Base-by-base conservation (phyloP, 2,329 filamentous ascomycete genomes). In the Stromatinia cepivora region DNA sequence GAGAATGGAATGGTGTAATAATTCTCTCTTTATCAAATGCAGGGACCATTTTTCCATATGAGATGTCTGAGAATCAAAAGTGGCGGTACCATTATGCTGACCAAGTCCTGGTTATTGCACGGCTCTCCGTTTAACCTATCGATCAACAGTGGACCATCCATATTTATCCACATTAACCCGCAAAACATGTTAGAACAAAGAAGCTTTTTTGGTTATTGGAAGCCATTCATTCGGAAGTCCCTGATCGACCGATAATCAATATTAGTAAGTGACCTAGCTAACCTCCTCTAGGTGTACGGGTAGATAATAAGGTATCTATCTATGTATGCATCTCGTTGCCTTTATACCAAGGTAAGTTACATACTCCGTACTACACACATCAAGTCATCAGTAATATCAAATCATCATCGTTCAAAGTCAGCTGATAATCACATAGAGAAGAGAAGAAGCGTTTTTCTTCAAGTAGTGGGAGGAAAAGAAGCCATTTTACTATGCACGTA, bases 21-120 rank as follows among this genome's bases (percentile, higher is more conserved):
- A 36, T 22, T 13, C 36, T 50, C 31, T 36, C 31, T 17, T 36
- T 48, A 9, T 8, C 42, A n/a, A 46, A 50, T 50, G 45, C 45
- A 50, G 22, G 31, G 28, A n/a, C 22, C 22, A n/a, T 36, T 50
- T 25, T 62, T 62, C 20, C 45, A 34, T 1, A 15, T n/a, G n/a
- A n/a, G n/a, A n/a, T 36, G 42, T n/a, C 57, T 22, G 6, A 28
- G 57, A 20, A 31, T 36, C 1, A 20, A 31, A 17, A 39, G 46
- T 63, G 46, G 59, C 25, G 59, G 20, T 8, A 36, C n/a, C 45
- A 31, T 31, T 62, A 36, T 28, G 59, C 45, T 62, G 59, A 50
- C 45, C 28, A 9, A n/a, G 31, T 22, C 17, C 28, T 48, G 28
- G 28, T 7, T 28, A 22, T 15, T 50, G 45, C 36, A 34, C 28